These are phyloP conservation scores for Inonotus hispidus DNA, from an alignment of 1,284 basidiomycete species.

Conservation along the genomic window DNA sequence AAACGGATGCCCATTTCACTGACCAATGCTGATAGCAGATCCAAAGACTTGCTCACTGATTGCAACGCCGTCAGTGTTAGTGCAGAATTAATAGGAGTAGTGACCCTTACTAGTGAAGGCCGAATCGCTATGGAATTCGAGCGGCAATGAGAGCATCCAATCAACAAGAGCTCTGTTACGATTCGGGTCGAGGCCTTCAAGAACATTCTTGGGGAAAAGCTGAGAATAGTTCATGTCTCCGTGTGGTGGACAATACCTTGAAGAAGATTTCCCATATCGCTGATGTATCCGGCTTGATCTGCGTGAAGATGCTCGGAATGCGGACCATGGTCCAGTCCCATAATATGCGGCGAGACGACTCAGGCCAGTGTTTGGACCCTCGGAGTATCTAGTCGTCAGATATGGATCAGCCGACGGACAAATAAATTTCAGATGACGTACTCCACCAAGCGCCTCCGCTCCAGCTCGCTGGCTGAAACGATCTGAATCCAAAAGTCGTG, in stretches of 20 bases:
- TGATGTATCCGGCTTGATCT: constrained; percentile 82
- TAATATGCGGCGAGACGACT: constrained; percentile 49
- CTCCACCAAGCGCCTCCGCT: constrained; percentile 79
- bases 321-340: constrained; percentile 81
- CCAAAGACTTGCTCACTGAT: constrained; percentile 65
- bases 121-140: constrained; percentile 79
- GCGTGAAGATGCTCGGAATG: constrained; percentile 66
- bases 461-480: constrained; percentile 91
- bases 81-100: neutral
- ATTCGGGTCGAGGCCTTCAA: constrained; percentile 81
- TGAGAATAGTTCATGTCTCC: constrained; percentile 13
- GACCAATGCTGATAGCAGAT: constrained; percentile 53
- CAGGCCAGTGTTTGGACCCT: constrained; percentile 91
- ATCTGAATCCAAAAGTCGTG: constrained; percentile 63
- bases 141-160: constrained; percentile 72
- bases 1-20: constrained; percentile 60
- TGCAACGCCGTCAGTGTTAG: neutral
- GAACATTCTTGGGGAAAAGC: constrained; percentile 45
- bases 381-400: constrained; percentile 23
- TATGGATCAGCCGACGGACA: constrained; percentile 2
- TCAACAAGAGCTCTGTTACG: constrained; percentile 74
- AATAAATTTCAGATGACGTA: constrained; percentile 45
- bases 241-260: constrained; percentile 34
- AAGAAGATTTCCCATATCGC: constrained; percentile 69
- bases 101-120: constrained; percentile 63